phyloP scores from a whole-genome alignment of 495 filamentous ascomycete species.

The Zalerion maritima region DNA sequence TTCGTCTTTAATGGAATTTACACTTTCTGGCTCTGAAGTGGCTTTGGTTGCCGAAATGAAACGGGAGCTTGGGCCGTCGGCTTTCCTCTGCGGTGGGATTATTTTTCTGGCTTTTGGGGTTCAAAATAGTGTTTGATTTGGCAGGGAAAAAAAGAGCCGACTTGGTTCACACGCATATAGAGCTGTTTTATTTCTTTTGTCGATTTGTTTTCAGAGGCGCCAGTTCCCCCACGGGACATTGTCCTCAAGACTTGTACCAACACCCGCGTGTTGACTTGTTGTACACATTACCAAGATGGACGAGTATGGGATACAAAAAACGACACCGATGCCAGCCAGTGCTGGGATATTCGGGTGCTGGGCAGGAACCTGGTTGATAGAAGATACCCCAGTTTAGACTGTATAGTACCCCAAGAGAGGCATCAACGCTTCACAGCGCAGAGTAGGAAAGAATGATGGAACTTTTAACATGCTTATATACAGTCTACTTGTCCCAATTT shows the following conservation, averaged over 20 bases:
- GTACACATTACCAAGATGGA: too few species aligned
- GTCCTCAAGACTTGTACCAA: constrained; percentile 4
- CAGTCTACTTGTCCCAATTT: too few species aligned
- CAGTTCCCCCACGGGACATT: constrained; percentile 15
- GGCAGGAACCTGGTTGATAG: constrained; percentile 33
- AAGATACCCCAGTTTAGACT: constrained; percentile 34
- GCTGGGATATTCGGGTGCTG: too few species aligned
- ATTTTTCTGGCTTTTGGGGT: constrained; percentile 12
- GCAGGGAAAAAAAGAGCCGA: constrained; percentile 24
- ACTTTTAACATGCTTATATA: too few species aligned
- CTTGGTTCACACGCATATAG: constrained; percentile 25
- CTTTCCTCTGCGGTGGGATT: constrained; percentile 10
- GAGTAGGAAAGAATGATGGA: constrained; percentile 17
- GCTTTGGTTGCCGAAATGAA: too few species aligned
- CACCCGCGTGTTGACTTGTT: too few species aligned
- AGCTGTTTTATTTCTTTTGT: constrained; percentile 21
- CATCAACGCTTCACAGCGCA: constrained; percentile 29
- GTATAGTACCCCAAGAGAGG: constrained; percentile 28
- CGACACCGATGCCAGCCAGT: too few species aligned
- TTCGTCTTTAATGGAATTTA: constrained; percentile 5
- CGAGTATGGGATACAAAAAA: too few species aligned
- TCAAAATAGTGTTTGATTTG: constrained; percentile 19
- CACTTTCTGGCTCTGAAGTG: constrained; percentile 11
- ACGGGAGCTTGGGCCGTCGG: too few species aligned
- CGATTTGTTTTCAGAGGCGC: constrained; percentile 8